Base-by-base conservation (phyloP, 495 filamentous ascomycete genomes). In the Hypoxylon rickii region DNA sequence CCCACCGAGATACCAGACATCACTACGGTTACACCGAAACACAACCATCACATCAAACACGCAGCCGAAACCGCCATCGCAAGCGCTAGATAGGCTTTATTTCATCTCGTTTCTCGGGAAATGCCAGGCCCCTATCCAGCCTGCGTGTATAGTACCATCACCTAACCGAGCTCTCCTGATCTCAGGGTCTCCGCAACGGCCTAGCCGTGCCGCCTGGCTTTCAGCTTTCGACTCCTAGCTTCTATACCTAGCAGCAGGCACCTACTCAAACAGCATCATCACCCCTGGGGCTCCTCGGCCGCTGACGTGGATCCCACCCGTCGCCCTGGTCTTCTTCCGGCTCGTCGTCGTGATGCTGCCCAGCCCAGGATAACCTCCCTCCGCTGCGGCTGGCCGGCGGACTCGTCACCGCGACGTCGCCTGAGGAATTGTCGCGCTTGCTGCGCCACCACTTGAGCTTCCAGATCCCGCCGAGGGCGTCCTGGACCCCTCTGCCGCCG, bases 371-470 rank as follows among this genome's bases (percentile, higher is more conserved):
- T 11, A 18, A 17, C 18, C 51, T 45, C n/a, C 52, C 48, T 17
- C 32, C 36, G 8, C 62, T 52, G 8, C 58, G 51, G 22, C 45
- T 51, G 1, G 40, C 49, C 17, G 51, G 45, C 1, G 65, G 49
- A 16, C 58, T 66, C 8, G 63, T 43, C 11, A 62, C 59, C 11
- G 56, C 63, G 3, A 59, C 22, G 11, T 66, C 63, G 1, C n/a
- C 45, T 6, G 53, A 49, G 13, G 31, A 15, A 16, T 56, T 46
- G 15, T 47, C 58, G 7, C 39, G 55, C 29, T 48, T 61, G 3
- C 61, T 36, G 22, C 61, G 60, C 68, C 76, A 78, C 76, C 75
- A 79, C 46, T 50, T 72, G 15, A 75, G 42, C 34, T 63, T 69
- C 61, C 61, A 69, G n/a, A 78, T 58, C 0, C 65, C 70, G 2